phyloP scores from a whole-genome alignment of 805 yeast genomes.

The Candida andamanensis region DNA sequence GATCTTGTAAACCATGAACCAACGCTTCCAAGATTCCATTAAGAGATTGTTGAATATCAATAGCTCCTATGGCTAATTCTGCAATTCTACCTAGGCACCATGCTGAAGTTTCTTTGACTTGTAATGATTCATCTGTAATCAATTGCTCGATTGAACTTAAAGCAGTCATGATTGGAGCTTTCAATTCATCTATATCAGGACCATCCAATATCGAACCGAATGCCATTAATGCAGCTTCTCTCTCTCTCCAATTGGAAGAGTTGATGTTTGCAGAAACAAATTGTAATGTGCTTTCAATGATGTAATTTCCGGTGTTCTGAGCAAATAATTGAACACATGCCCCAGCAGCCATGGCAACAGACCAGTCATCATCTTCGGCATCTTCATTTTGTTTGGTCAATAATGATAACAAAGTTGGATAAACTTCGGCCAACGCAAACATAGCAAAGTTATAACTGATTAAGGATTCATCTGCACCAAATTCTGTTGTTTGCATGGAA shows the following conservation, averaged over 20 bases:
- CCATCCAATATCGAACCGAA: slow-evolving; percentile 97
- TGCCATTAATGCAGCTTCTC: slow-evolving; percentile 99
- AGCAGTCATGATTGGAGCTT: slow-evolving; percentile 71
- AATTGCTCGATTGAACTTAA: slow-evolving; percentile 69
- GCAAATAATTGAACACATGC: slow-evolving; percentile 94
- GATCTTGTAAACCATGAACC: slow-evolving; percentile 77
- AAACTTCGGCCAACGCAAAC: slow-evolving; percentile 75
- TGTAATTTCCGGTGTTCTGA: slow-evolving; percentile 79
- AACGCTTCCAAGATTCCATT: slow-evolving; percentile 72
- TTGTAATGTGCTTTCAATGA: slow-evolving; percentile 76
- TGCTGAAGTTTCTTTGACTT: slow-evolving; percentile 94
- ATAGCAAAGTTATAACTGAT: slow-evolving; percentile 76
- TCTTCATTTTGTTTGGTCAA: slow-evolving; percentile 89
- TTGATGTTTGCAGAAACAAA: slow-evolving; percentile 76
- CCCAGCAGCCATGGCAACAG: slow-evolving; percentile 97
- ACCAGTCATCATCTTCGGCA: slow-evolving; percentile 95
- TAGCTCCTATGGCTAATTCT: slow-evolving; percentile 74
- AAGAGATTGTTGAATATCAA: slow-evolving; percentile 59
- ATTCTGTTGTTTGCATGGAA: slow-evolving; percentile 59
- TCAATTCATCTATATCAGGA: slow-evolving; percentile 70
- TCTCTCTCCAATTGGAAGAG: slow-evolving; percentile 61
- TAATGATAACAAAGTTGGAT: slow-evolving; percentile 77
- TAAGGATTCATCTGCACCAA: slow-evolving; percentile 22
- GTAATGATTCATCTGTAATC: slow-evolving; percentile 70
- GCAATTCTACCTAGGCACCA: slow-evolving; percentile 98